Evolutionary conservation across 2,329 filamentous ascomycete genomes (phyloP).

Genomic region (Claviceps maximensis): DNA sequence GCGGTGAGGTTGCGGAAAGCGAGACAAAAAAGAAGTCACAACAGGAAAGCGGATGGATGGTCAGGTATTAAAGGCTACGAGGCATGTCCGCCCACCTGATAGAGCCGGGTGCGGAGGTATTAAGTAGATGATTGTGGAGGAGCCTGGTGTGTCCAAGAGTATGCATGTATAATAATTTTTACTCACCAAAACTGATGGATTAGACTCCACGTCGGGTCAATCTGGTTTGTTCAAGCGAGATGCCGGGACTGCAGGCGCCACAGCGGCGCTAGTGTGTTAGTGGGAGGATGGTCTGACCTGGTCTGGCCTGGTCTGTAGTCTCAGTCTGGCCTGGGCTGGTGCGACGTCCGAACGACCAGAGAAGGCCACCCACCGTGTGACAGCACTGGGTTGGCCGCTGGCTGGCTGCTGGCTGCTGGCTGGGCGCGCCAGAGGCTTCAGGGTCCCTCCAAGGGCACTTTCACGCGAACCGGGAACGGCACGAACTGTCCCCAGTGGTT

Average conservation of each 20-base stretch:
- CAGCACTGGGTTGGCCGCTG: no score
- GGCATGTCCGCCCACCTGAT: neutral
- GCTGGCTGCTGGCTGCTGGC: no score
- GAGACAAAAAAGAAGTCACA: neutral
- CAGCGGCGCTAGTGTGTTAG: neutral
- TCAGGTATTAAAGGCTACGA: neutral
- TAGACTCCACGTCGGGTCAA: neutral
- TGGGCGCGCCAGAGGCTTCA: neutral
- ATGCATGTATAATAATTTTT: constrained; percentile 3
- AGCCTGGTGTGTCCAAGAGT: neutral
- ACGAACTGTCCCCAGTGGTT: neutral
- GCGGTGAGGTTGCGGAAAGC: neutral
- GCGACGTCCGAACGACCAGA: no score
- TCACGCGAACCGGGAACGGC: neutral
- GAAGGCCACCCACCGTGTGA: no score
- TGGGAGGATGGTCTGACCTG: neutral
- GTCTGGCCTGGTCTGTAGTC: no score
- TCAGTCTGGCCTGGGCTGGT: no score
- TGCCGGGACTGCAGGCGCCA: neutral
- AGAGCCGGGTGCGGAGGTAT: neutral
- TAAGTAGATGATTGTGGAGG: neutral
- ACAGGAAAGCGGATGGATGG: neutral
- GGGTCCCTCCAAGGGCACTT: no score
- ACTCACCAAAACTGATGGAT: constrained; percentile 1
- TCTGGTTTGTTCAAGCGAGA: constrained; percentile 1